Evolutionary conservation across 1,284 basidiomycete genomes (phyloP).

Genomic region (Cutaneotrichosporon mucoides): DNA sequence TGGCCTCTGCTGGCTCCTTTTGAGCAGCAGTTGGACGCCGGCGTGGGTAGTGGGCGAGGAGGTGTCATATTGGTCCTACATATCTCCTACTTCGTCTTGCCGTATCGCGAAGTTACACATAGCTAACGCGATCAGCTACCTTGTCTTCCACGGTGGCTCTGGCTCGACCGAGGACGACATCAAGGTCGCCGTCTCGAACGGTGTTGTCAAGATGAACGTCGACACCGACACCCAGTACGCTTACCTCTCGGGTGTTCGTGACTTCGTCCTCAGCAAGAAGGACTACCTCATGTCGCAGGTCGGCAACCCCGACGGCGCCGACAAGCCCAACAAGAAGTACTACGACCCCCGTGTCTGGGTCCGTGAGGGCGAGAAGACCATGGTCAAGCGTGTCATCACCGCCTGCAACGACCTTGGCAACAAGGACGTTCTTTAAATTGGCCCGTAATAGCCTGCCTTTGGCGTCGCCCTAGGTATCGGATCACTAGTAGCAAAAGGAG

Average conservation of each 20-base stretch:
- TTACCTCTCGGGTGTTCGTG: slow-evolving; percentile 83
- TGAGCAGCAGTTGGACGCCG: slow-evolving; percentile 23
- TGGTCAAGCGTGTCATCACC: slow-evolving; percentile 79
- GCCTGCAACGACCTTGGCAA: slow-evolving; percentile 88
- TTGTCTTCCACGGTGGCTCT: slow-evolving; percentile 99
- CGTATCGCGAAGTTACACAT: background rate
- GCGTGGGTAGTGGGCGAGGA: slow-evolving; percentile 41
- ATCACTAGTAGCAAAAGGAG: background rate
- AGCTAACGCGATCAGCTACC: slow-evolving; percentile 62
- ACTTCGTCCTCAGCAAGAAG: slow-evolving; percentile 78
- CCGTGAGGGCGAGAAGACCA: slow-evolving; percentile 96
- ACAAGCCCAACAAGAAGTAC: slow-evolving; percentile 96
- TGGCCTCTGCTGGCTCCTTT: slow-evolving; percentile 29
- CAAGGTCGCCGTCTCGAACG: slow-evolving; percentile 80
- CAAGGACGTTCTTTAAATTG: slow-evolving; percentile 50
- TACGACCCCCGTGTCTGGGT: slow-evolving; percentile 98
- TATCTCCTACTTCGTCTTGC: slow-evolving; percentile 4
- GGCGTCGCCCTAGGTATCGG: background rate
- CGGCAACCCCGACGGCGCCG: slow-evolving; percentile 87
- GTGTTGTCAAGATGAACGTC: slow-evolving; percentile 97
- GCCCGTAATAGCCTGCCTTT: background rate
- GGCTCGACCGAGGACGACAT: slow-evolving; percentile 98
- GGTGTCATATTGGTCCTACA: slow-evolving; percentile 48
- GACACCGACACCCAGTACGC: slow-evolving; percentile 69
- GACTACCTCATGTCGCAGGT: slow-evolving; percentile 83